Conservation (phyloP, 441 rosid species). For the Brassica hybrid region DNA sequence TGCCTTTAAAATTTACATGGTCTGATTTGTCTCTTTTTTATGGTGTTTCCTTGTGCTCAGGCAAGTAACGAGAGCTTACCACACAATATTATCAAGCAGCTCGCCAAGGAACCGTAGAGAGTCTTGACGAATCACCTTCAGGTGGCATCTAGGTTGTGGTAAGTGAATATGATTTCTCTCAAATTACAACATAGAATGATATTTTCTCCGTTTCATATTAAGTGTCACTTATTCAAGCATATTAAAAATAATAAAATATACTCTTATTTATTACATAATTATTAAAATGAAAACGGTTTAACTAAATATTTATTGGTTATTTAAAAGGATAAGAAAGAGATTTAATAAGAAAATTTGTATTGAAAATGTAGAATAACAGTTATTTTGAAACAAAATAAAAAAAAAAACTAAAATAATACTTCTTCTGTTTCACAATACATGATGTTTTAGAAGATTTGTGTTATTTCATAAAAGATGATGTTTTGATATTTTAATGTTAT, state of each 20-base stretch:
- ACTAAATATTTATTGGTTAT: not conserved
- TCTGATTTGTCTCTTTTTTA: conserved; percentile 10
- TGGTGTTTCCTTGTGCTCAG: conserved; percentile 46
- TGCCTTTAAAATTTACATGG: conserved; percentile 1
- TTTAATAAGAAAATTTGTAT: too few species aligned
- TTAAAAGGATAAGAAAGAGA: not conserved
- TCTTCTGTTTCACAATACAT: too few species aligned
- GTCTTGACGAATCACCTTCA: conserved; percentile 93
- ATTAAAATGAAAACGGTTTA: too few species aligned
- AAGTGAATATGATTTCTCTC: too few species aligned
- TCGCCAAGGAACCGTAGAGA: conserved; percentile 89
- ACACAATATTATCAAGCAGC: conserved; percentile 91
- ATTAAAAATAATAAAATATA: too few species aligned
- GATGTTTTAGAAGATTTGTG: too few species aligned
- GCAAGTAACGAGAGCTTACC: conserved; percentile 97
- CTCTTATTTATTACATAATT: not conserved
- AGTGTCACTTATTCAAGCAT: not conserved
- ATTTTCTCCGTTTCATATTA: conserved; percentile 21
- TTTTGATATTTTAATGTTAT: too few species aligned
- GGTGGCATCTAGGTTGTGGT: conserved; percentile 95
- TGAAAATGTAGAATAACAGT: too few species aligned
- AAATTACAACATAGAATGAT: too few species aligned
- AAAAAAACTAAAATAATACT: not conserved
- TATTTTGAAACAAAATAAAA: not conserved
- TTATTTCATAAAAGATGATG: too few species aligned